A percentile compares a stretch with the other conserved stretches of the same genome.
Evolutionary conservation across 305 asterid species (phyloP).

Genomic region (Caryopteris hybrid): DNA sequence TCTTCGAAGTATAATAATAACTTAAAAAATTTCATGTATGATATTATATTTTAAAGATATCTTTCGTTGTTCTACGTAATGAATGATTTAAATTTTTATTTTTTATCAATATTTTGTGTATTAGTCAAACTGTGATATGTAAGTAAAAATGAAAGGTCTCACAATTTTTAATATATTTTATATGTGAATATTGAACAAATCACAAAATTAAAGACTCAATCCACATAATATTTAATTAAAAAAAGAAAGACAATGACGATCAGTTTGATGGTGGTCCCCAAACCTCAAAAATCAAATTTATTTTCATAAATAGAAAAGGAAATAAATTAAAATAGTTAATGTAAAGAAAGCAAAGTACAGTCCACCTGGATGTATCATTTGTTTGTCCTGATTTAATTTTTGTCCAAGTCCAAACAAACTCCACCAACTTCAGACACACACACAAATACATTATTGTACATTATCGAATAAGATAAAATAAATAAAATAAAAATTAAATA

Average conservation of each 20-base stretch:
- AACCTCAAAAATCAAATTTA: neutral
- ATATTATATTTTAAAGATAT: too few relatives aligned
- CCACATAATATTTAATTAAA: neutral
- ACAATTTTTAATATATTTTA: too few relatives aligned
- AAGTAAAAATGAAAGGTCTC: neutral
- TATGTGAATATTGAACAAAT: neutral
- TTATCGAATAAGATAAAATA: too few relatives aligned
- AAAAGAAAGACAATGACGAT: neutral
- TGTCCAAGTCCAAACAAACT: slow-evolving; percentile 20
- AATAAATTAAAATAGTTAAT: neutral
- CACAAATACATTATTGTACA: neutral
- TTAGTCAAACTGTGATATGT: too few relatives aligned
- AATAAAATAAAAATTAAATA: too few relatives aligned
- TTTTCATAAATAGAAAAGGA: neutral
- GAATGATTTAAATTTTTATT: too few relatives aligned
- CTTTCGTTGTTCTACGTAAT: too few relatives aligned
- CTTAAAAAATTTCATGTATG: too few relatives aligned
- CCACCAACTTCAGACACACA: slow-evolving; percentile 16
- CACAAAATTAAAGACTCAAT: neutral
- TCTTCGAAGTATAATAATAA: too few relatives aligned
- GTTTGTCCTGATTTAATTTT: slow-evolving; percentile 21
- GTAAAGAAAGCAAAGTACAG: slow-evolving; percentile 3
- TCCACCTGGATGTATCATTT: slow-evolving; percentile 15
- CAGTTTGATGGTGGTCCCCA: slow-evolving; percentile 22
- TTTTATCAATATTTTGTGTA: too few relatives aligned